Base-by-base conservation (phyloP, 495 filamentous ascomycete genomes). In the Filosporella fistucella region DNA sequence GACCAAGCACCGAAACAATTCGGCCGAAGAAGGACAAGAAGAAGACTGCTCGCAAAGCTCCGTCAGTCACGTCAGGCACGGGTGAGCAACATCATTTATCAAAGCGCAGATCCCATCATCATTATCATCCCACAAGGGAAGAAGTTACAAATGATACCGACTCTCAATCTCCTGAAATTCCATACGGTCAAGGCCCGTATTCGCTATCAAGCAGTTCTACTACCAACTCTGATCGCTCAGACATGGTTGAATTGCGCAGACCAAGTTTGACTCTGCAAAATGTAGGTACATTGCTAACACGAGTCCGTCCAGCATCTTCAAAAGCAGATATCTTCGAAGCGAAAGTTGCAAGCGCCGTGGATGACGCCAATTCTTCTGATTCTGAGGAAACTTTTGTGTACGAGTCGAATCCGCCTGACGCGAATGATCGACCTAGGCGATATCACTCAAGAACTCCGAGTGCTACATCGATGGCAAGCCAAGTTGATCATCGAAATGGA, bases 331-430 rank as follows among this genome's bases (percentile, higher is more conserved):
- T 98, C 37, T 98, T 98, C 64, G 93, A 96, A 68, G 87, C 88
- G 44, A 95, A 93, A 68, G 86, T 98, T 28, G 94, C 93, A 28
- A 96, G 83, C 62, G 91, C 91, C 3, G 89, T 97, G 35, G 90
- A 96, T 64, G 78, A 82, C 56, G 89, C 88, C 30, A 86, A 96
- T 64, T 93, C 91, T 7, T 95, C 91, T 13, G 93, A 95, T 59
- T 97, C 94, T 2, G 93, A 96, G 54, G 94, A 96, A 65, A 97
- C 94, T 0, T 98, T 97, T 64, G 91, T 98, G 3, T 98, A 98
- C 68, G 93, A 98, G 67, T 98, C 93, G 9, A 98, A 98, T 61
- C 93, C 94, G 10, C 88, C 88, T 10, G 93, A 97, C 54, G 26
- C 38, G 11, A 74, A 76, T 43, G 85, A 84, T 33, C 81, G 89